Base-by-base conservation (phyloP, 352 stramenopile genomes). In the Lagenidium giganteum region DNA sequence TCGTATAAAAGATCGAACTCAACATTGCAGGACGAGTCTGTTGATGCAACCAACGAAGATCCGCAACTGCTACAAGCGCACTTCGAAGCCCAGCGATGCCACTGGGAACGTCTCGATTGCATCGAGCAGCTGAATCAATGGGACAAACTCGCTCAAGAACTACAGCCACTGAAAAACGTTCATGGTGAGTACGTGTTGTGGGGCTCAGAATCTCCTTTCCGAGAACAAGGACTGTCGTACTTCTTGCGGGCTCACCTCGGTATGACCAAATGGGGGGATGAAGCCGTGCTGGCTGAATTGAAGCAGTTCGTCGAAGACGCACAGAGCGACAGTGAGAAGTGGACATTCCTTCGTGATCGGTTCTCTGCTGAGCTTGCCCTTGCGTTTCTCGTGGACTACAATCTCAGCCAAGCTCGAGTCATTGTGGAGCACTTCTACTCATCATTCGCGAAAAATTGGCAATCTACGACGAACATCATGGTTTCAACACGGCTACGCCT, bases 1-100 rank as follows among this genome's bases (percentile, higher is more conserved):
- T 83, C 60, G 11, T 93, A 93, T 37, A 80, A 70, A 25, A 88
- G 87, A 37, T 70, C 74, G 1, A 67, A 87, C 47, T 66, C 51
- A 16, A 47, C 70, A 12, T 41, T 90, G 12, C 28, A 51, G 8
- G 56, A 51, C 0, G 60, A 82, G 35, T n/a, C n/a, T n/a, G 51
- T 71, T 25, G 75, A 82, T 12, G n/a, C n/a, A n/a, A n/a, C n/a
- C n/a, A n/a, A n/a, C n/a, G n/a, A n/a, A n/a, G n/a, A n/a, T n/a
- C n/a, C n/a, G n/a, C n/a, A n/a, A n/a, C n/a, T n/a, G n/a, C 44
- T 64, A 8, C 28, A 74, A 1, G 47, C 33, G 12, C 54, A 70
- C 11, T 67, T 66, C n/a, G 72, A 86, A 54, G 48, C 64, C 7
- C 64, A 57, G 30, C 58, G 80, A 27, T 87, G 75, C 44, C 65